Conservation (phyloP, 2,329 filamentous ascomycete species). For the Trichoderma hamatum region DNA sequence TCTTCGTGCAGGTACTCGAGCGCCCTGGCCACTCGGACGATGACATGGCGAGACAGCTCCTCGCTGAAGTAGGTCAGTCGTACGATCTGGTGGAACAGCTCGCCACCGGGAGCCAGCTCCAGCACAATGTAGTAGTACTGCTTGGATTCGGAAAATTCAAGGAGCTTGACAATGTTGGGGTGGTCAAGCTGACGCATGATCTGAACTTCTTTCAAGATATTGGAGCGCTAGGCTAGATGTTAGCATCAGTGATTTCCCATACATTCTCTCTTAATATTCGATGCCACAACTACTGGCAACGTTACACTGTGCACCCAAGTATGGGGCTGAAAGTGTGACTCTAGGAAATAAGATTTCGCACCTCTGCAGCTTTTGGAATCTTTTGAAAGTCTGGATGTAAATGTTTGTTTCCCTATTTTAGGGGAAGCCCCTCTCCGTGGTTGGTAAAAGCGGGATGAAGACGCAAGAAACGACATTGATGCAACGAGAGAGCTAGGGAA, state of each 20-base stretch:
- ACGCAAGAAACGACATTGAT: conserved; percentile 29
- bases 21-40: conserved; percentile 91
- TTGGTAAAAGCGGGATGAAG: conserved; percentile 54
- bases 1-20: conserved; percentile 93
- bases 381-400: conserved; percentile 97
- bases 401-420: conserved; percentile 79
- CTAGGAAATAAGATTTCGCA: conserved; percentile 63
- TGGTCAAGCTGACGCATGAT: conserved; percentile 98
- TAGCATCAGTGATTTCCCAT: conserved; percentile 34
- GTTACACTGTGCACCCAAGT: background rate
- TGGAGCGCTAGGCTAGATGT: conserved; percentile 71
- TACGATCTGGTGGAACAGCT: conserved; percentile 98
- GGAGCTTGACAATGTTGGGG: conserved; percentile 90
- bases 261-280: conserved; percentile 23
- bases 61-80: conserved; percentile 98
- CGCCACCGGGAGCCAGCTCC: conserved; percentile 91
- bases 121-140: conserved; percentile 98
- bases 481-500: conserved; percentile 6
- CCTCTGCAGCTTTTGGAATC: conserved; percentile 94
- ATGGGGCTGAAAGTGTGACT: conserved; percentile 33
- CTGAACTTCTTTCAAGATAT: conserved; percentile 97
- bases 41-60: conserved; percentile 90
- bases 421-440: conserved; percentile 46
- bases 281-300: conserved; percentile 14
- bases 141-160: conserved; percentile 89